These are phyloP conservation scores for Fusarium neocosmosporiellum DNA, from an alignment of 2,329 filamentous ascomycete species.

Conservation along the genomic window DNA sequence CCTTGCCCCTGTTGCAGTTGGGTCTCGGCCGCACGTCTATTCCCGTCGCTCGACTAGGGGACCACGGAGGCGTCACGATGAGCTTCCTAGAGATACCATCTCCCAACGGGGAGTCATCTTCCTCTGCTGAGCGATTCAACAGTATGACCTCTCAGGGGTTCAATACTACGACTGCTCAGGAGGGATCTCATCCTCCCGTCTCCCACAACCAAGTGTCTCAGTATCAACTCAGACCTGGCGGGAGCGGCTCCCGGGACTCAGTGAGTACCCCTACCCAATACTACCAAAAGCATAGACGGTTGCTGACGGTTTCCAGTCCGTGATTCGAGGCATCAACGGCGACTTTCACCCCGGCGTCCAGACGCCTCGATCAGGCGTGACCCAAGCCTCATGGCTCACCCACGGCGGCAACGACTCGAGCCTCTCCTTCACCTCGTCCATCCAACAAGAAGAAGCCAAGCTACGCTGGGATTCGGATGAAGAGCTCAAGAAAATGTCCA, in stretches of 20 bases:
- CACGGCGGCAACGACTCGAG: conserved; percentile 48
- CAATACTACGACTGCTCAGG: neutral
- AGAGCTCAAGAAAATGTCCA: conserved; percentile 53
- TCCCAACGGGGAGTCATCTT: conserved; percentile 30
- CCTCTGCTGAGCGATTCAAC: conserved; percentile 28
- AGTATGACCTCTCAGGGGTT: neutral
- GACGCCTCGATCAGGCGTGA: conserved; percentile 46
- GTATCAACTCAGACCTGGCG: conserved; percentile 22
- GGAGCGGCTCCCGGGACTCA: conserved; percentile 43
- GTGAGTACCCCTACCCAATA: conserved; percentile 33
- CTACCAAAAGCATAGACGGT: fast-evolving
- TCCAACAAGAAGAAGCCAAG: conserved; percentile 53
- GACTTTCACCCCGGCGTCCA: conserved; percentile 46
- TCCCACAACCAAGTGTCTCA: conserved; percentile 20
- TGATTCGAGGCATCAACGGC: conserved; percentile 48
- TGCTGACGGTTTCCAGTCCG: conserved; percentile 42
- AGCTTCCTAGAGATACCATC: conserved; percentile 2
- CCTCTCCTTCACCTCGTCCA: conserved; percentile 50
- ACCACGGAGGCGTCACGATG: conserved; percentile 15
- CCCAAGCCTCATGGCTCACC: conserved; percentile 48
- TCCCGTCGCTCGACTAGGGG: neutral
- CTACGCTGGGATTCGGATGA: conserved; percentile 54
- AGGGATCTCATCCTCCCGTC: conserved; percentile 20
- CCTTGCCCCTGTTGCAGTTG: neutral
- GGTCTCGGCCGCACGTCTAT: neutral